Evolutionary conservation across 225 moss, liverwort and hornwort species (phyloP).

Genomic region (Marchantia paleacea): DNA sequence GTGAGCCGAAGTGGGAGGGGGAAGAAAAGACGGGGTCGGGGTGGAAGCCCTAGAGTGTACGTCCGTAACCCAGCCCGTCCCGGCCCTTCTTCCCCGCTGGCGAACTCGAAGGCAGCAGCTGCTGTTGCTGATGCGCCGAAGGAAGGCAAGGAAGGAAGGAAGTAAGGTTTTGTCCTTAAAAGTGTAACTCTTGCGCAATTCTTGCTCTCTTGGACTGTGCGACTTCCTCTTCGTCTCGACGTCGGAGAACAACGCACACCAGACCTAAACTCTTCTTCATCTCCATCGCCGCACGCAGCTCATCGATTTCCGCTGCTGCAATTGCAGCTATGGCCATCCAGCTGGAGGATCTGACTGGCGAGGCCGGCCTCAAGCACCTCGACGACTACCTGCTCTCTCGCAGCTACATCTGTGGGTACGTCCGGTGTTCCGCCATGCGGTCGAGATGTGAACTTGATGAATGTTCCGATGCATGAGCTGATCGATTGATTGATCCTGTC

Average conservation of each 20-base stretch:
- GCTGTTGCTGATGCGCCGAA: neutral
- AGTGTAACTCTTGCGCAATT: neutral
- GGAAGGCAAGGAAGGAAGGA: neutral
- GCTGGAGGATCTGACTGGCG: conserved; percentile 24
- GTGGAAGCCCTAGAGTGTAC: conserved; percentile 12
- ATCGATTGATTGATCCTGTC: neutral
- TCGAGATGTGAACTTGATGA: neutral
- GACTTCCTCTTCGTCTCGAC: neutral
- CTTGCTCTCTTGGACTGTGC: neutral
- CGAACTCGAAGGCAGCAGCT: neutral
- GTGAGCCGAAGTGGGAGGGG: neutral
- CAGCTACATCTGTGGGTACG: conserved; percentile 34
- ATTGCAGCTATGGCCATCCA: conserved; percentile 24
- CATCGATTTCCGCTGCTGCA: neutral
- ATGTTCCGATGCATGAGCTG: neutral
- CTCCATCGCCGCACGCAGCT: neutral
- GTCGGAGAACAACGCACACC: conserved; percentile 1
- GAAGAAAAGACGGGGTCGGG: neutral
- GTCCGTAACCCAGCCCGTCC: neutral
- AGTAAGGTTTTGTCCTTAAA: neutral
- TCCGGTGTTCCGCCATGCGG: no score
- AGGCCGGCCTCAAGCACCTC: conserved; percentile 26
- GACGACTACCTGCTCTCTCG: conserved; percentile 35
- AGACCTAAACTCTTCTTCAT: conserved; percentile 5
- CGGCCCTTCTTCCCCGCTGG: neutral